These are phyloP conservation scores for Coemansia sp. DNA, from an alignment of 192 early-diverging fungal species.

Conservation along the genomic window DNA sequence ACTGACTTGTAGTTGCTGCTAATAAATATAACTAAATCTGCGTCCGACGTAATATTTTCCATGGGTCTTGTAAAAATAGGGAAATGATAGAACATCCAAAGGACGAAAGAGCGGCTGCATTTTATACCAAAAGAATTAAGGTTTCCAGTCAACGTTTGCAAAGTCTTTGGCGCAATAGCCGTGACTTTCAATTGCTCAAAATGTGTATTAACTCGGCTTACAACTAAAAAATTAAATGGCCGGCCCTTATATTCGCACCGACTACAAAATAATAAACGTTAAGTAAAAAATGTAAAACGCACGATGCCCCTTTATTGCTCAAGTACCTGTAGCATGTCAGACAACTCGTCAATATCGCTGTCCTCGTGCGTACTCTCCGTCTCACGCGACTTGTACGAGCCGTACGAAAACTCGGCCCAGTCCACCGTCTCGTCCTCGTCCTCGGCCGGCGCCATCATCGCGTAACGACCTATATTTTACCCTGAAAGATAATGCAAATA, in stretches of 20 bases:
- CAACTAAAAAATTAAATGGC: background rate
- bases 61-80: too few relatives aligned
- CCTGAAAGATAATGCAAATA: slow-evolving; percentile 4
- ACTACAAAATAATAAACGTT: slow-evolving; percentile 5
- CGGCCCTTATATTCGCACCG: background rate
- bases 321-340: slow-evolving; percentile 17
- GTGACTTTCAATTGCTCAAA: background rate
- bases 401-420: slow-evolving; percentile 31
- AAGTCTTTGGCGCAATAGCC: background rate
- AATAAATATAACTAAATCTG: background rate
- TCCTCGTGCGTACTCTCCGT: background rate
- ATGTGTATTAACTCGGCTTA: too few relatives aligned
- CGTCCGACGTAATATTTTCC: too few relatives aligned
- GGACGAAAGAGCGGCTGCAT: background rate
- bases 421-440: slow-evolving; percentile 35
- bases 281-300: background rate
- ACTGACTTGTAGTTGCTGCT: background rate
- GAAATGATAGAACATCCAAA: background rate
- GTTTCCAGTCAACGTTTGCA: background rate
- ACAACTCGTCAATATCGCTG: slow-evolving; percentile 22
- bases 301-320: background rate
- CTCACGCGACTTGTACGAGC: slow-evolving; percentile 3
- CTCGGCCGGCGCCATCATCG: slow-evolving; percentile 40
- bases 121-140: background rate
- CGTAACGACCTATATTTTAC: background rate